Evolutionary conservation across 1,284 basidiomycete genomes (phyloP).

Genomic region (Sporisorium sorghi): DNA sequence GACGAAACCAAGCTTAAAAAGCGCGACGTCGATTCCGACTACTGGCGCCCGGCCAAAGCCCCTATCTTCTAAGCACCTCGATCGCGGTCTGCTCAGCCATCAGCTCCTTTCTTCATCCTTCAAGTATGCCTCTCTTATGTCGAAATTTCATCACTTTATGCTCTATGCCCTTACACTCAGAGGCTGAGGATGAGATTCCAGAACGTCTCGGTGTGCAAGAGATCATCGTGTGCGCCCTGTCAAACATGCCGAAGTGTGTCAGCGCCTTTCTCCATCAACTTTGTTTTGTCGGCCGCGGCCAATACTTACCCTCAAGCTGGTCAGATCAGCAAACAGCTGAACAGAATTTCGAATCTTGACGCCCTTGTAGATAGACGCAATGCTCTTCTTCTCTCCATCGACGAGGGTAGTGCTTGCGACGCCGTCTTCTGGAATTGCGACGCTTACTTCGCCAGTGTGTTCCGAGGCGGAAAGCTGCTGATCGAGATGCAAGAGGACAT

Average conservation of each 20-base stretch:
- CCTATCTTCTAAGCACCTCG: conserved; percentile 18
- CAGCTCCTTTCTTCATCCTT: background rate
- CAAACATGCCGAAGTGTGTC: too few species aligned
- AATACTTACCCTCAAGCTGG: conserved; percentile 22
- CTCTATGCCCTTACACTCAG: conserved; percentile 5
- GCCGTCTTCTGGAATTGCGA: conserved; percentile 30
- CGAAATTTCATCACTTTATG: background rate
- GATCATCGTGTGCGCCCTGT: conserved; percentile 41
- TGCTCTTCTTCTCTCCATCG: conserved; percentile 25
- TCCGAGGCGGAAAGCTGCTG: background rate
- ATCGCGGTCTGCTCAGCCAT: background rate
- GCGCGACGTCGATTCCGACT: conserved; percentile 10
- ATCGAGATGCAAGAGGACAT: conserved; percentile 28
- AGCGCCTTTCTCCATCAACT: background rate
- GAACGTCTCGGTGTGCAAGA: conserved; percentile 37
- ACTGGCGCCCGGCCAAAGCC: conserved; percentile 5
- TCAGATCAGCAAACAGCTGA: conserved; percentile 22
- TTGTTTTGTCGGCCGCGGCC: too few species aligned
- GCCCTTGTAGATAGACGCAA: conserved; percentile 17
- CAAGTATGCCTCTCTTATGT: background rate
- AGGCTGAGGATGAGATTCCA: conserved; percentile 28
- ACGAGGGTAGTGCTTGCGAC: conserved; percentile 25
- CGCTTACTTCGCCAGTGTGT: background rate
- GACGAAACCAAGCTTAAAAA: conserved; percentile 1
- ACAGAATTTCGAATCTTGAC: conserved; percentile 14